Percentiles rank a stretch among this genome's conserved stretches.
These are phyloP conservation scores for Lolium multiflorum DNA, from an alignment of 176 grass and related monocot species.

Conservation along the genomic window DNA sequence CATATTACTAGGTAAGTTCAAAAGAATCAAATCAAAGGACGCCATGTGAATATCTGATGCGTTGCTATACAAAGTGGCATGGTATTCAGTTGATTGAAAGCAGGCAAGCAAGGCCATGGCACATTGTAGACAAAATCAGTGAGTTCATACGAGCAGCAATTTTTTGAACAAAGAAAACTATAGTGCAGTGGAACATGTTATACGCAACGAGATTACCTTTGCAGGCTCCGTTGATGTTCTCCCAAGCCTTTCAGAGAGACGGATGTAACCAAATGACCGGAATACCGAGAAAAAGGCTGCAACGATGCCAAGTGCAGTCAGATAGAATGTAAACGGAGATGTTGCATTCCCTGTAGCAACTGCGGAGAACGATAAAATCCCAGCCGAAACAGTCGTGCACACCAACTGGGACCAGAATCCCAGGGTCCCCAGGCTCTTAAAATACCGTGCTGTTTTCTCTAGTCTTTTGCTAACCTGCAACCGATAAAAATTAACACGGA, in stretches of 20 bases:
- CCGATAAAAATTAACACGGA: neutral
- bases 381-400: slow-evolving; percentile 76
- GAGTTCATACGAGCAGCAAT: neutral
- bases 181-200: neutral
- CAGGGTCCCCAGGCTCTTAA: slow-evolving; percentile 77
- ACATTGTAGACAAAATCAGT: neutral
- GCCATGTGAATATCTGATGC: neutral
- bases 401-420: slow-evolving; percentile 95
- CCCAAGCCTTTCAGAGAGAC: slow-evolving; percentile 60
- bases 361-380: slow-evolving; percentile 74
- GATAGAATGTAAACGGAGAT: slow-evolving; percentile 72
- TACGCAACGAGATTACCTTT: slow-evolving; percentile 45
- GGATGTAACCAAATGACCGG: slow-evolving; percentile 71
- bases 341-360: slow-evolving; percentile 72
- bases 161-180: neutral
- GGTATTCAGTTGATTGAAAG: neutral
- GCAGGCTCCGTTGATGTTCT: slow-evolving; percentile 67
- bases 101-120: neutral
- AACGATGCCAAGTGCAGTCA: slow-evolving; percentile 50
- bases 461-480: slow-evolving; percentile 84
- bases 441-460: slow-evolving; percentile 71
- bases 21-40: neutral
- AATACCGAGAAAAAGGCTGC: slow-evolving; percentile 59
- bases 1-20: neutral
- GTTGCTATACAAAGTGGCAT: neutral